phyloP scores from a whole-genome alignment of 805 yeast genomes.

The Isabelozyma heimii region DNA sequence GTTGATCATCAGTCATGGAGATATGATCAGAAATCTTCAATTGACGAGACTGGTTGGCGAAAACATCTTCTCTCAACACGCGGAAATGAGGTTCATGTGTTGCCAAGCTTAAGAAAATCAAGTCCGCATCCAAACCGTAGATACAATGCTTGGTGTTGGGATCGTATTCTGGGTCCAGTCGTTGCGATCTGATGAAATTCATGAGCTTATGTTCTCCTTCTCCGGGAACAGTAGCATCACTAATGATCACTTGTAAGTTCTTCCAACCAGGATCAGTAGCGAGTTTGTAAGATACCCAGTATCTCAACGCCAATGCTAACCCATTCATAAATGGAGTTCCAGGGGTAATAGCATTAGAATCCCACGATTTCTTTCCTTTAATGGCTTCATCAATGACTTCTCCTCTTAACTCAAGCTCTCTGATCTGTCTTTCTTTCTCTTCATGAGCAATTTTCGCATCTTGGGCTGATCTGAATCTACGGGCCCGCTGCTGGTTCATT shows the following conservation, averaged over 20 bases:
- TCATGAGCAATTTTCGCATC: constrained; percentile 82
- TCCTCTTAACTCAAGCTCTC: constrained; percentile 62
- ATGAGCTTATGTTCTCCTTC: constrained; percentile 99
- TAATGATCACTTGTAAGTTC: constrained; percentile 79
- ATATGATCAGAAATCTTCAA: constrained; percentile 48
- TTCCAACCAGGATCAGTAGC: constrained; percentile 93
- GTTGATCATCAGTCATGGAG: constrained; percentile 61
- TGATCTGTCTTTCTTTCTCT: constrained; percentile 60
- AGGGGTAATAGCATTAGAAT: constrained; percentile 95
- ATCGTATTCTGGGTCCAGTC: constrained; percentile 80
- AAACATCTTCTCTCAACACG: constrained; percentile 93
- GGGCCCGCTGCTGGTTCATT: constrained; percentile 94
- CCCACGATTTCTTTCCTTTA: constrained; percentile 81
- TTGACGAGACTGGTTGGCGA: constrained; percentile 64
- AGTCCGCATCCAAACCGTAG: constrained; percentile 96
- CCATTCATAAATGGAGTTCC: constrained; percentile 98
- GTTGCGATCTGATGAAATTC: constrained; percentile 90
- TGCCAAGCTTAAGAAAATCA: constrained; percentile 91
- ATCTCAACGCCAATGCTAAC: constrained; percentile 75
- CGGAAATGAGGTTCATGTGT: constrained; percentile 98
- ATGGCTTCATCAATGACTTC: constrained; percentile 74
- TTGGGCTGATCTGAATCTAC: constrained; percentile 88
- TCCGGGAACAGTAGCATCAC: constrained; percentile 97
- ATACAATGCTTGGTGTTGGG: constrained; percentile 96
- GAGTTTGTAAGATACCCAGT: constrained; percentile 90